phyloP scores from a whole-genome alignment of 73 alveolate genomes.

The Uronychia setigera region DNA sequence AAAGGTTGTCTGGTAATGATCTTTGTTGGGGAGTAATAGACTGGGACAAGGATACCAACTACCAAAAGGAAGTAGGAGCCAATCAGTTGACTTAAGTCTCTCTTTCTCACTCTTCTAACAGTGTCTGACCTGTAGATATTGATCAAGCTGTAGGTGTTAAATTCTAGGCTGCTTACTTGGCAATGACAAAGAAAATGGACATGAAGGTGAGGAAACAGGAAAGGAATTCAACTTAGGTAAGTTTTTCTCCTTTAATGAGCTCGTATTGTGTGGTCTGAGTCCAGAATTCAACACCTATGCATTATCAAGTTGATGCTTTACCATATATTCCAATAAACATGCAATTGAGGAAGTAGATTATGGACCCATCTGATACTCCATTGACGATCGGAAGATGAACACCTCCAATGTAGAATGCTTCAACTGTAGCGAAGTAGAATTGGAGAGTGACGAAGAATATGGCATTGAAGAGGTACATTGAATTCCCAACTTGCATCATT shows the following conservation, averaged over 20 bases:
- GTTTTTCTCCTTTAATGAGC: neutral
- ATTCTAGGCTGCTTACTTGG: neutral
- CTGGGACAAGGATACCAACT: neutral
- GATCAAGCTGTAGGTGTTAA: neutral
- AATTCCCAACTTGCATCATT: conserved; percentile 22
- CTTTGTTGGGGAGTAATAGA: neutral
- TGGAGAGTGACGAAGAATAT: conserved; percentile 31
- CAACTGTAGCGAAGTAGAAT: conserved; percentile 54
- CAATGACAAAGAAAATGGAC: neutral
- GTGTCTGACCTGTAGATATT: neutral
- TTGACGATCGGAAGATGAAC: conserved; percentile 34
- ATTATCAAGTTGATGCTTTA: neutral
- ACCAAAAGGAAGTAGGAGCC: neutral
- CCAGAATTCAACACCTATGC: neutral
- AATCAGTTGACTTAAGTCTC: neutral
- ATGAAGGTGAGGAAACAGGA: neutral
- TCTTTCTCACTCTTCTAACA: neutral
- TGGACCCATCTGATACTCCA: conserved; percentile 67
- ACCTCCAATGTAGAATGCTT: conserved; percentile 54
- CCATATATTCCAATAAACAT: neutral
- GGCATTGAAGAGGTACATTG: neutral
- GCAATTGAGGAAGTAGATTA: neutral
- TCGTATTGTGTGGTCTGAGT: neutral
- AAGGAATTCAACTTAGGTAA: neutral
- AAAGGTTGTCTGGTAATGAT: neutral